phyloP scores from a whole-genome alignment of 257 asterid genomes.

The Vinca minor region DNA sequence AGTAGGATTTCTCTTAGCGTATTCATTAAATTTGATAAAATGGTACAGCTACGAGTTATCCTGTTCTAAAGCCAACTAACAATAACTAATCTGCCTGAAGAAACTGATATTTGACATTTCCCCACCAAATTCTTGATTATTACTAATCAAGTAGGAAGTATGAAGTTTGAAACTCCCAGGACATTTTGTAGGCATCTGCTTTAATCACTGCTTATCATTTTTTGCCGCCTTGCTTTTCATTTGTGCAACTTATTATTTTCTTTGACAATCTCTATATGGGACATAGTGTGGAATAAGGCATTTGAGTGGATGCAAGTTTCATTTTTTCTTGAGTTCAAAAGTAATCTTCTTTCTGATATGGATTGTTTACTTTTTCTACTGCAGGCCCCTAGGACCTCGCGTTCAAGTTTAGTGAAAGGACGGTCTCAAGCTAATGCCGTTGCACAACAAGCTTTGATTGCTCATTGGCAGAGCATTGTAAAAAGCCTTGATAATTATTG shows the following conservation, averaged over 20 bases:
- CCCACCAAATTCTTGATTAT: no score
- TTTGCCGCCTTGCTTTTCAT: background rate
- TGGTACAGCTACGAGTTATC: background rate
- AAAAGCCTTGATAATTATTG: slow-evolving; percentile 70
- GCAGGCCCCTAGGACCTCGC: slow-evolving; percentile 97
- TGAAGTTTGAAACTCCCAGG: background rate
- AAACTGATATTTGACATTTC: background rate
- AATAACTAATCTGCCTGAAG: background rate
- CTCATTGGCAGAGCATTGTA: slow-evolving; percentile 98
- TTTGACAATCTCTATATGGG: background rate
- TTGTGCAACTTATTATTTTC: background rate
- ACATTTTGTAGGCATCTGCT: background rate
- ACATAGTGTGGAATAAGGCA: background rate
- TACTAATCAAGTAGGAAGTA: no score
- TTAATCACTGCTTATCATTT: background rate
- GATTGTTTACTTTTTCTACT: slow-evolving; percentile 15
- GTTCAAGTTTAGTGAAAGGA: slow-evolving; percentile 83
- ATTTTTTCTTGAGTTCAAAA: background rate
- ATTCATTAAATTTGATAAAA: background rate
- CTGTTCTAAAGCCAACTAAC: background rate
- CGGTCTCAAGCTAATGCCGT: slow-evolving; percentile 92
- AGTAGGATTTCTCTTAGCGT: background rate
- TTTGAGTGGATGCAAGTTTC: slow-evolving; percentile 6
- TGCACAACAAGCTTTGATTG: slow-evolving; percentile 95
- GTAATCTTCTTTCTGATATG: background rate